Conservation (phyloP, 257 asterid genomes). For the Solanum virginianum region DNA sequence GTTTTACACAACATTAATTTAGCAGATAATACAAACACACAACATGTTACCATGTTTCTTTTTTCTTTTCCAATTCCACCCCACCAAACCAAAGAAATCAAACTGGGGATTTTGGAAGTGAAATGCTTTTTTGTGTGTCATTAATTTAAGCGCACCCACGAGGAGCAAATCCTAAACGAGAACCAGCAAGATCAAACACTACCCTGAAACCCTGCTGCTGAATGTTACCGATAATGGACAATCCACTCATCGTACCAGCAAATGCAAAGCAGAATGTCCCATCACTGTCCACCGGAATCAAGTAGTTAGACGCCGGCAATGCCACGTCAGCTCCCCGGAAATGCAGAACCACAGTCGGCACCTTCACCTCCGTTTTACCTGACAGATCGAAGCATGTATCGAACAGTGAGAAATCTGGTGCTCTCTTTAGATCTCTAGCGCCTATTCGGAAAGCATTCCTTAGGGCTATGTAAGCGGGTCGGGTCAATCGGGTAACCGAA, state of each 20-base stretch:
- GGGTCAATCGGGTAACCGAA: constrained; percentile 62
- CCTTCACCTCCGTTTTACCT: constrained; percentile 72
- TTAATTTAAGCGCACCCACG: constrained; percentile 18
- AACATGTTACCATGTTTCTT: neutral
- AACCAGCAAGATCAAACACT: constrained; percentile 21
- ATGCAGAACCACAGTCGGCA: constrained; percentile 81
- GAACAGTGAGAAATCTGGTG: constrained; percentile 46
- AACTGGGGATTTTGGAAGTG: neutral
- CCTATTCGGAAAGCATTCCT: constrained; percentile 59
- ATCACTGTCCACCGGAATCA: constrained; percentile 67
- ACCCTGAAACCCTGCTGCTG: constrained; percentile 41
- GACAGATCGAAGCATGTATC: constrained; percentile 82
- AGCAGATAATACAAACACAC: neutral
- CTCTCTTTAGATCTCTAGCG: constrained; percentile 32
- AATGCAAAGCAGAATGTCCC: constrained; percentile 89
- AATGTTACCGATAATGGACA: constrained; percentile 34
- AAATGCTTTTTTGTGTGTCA: neutral
- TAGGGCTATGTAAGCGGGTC: constrained; percentile 61
- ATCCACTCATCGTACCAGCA: constrained; percentile 65
- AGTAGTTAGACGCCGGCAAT: constrained; percentile 75
- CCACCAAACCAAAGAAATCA: neutral
- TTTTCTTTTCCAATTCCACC: neutral
- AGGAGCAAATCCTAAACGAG: constrained; percentile 31
- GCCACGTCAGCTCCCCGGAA: constrained; percentile 70
- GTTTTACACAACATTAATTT: neutral